Conservation (phyloP, 306 rosid genomes). For the Citrullus colocynthis region DNA sequence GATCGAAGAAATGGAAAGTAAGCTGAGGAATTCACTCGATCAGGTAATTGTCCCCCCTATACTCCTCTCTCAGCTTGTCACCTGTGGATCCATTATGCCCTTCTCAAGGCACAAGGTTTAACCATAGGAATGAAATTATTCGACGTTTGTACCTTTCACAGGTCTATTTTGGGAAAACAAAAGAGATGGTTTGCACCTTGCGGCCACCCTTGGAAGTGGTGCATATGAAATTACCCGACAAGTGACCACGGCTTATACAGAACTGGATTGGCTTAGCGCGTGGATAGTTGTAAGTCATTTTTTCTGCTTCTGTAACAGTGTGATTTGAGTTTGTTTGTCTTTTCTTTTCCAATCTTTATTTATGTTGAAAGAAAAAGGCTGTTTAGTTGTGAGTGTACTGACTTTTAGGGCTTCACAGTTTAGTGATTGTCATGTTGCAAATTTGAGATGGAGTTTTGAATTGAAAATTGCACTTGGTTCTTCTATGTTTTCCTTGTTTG, state of each 20-base stretch:
- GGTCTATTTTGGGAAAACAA: conserved; percentile 95
- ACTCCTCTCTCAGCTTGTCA: background rate
- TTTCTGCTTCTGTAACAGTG: background rate
- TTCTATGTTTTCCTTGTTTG: background rate
- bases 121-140: background rate
- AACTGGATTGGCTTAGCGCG: background rate
- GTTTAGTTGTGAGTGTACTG: background rate
- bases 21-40: conserved; percentile 90
- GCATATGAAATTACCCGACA: conserved; percentile 65
- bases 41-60: conserved; percentile 37
- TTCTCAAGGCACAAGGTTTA: background rate
- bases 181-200: conserved; percentile 97
- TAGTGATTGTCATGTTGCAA: background rate
- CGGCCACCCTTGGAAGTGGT: conserved; percentile 84
- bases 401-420: background rate
- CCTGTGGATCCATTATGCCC: background rate
- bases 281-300: conserved; percentile 5
- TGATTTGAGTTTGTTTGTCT: background rate
- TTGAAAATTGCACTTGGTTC: background rate
- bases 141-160: conserved; percentile 10
- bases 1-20: conserved; percentile 99
- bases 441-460: background rate
- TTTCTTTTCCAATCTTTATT: background rate
- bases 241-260: conserved; percentile 17
- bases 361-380: background rate